Conservation (phyloP, 495 filamentous ascomycete species). For the Cercophora sp. region DNA sequence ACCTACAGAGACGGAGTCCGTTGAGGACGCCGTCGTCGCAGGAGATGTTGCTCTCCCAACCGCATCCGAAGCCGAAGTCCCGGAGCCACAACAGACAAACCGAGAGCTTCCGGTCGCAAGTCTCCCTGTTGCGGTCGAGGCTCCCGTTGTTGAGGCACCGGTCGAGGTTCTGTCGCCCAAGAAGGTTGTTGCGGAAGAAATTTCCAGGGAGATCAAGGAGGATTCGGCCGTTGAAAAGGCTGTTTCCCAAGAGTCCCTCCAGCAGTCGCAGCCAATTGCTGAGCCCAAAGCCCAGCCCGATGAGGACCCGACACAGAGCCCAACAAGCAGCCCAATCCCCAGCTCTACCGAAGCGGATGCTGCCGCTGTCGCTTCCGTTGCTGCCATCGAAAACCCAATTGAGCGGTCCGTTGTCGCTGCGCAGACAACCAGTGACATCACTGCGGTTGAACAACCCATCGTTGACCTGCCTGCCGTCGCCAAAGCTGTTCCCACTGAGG, state of each 20-base stretch:
- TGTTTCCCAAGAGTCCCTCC: too few species aligned
- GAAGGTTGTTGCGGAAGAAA: too few species aligned
- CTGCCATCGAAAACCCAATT: background rate
- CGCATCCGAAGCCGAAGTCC: too few species aligned
- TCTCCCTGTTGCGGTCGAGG: background rate
- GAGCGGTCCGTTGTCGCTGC: background rate
- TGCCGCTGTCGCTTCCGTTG: background rate
- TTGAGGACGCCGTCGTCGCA: too few species aligned
- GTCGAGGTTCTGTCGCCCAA: background rate
- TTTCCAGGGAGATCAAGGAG: background rate
- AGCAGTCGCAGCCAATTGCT: background rate
- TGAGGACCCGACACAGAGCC: background rate
- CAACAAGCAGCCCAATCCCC: background rate
- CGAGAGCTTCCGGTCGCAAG: background rate
- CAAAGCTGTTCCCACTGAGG: background rate
- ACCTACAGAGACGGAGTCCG: too few species aligned
- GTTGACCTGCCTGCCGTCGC: too few species aligned
- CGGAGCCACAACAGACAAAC: too few species aligned
- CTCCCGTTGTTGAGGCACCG: background rate
- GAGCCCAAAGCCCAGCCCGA: constrained; percentile 7
- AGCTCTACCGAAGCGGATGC: background rate
- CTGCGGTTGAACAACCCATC: too few species aligned
- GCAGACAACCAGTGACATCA: background rate
- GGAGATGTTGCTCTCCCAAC: too few species aligned
- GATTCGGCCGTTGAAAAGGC: background rate